Conservation (phyloP, 352 stramenopile genomes). For the Globisporangium sylvaticum region DNA sequence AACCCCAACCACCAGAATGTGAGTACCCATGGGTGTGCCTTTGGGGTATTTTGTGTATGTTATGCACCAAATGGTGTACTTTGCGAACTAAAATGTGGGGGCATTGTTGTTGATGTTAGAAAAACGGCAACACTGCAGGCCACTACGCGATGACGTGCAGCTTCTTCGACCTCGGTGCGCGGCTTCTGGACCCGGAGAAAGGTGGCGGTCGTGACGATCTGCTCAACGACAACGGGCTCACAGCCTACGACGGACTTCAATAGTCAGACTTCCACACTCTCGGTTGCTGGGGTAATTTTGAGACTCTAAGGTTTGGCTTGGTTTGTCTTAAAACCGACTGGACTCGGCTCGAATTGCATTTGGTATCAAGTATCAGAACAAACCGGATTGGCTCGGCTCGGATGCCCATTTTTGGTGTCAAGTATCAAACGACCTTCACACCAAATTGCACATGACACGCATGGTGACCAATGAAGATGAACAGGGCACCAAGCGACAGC, state of each 20-base stretch:
- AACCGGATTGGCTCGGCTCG: too few species aligned
- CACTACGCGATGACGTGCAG: constrained; percentile 93
- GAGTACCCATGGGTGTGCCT: constrained; percentile 9
- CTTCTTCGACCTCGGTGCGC: constrained; percentile 90
- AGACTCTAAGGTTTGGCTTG: background rate
- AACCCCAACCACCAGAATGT: constrained; percentile 92
- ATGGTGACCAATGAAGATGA: background rate
- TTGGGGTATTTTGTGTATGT: background rate
- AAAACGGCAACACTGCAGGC: constrained; percentile 87
- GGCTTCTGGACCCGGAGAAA: constrained; percentile 85
- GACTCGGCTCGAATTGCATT: background rate
- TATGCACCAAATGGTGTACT: background rate
- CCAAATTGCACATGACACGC: background rate
- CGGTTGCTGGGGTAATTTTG: background rate
- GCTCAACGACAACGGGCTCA: constrained; percentile 89
- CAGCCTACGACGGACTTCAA: constrained; percentile 88
- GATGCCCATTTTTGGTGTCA: too few species aligned
- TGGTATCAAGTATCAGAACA: background rate
- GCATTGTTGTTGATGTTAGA: too few species aligned
- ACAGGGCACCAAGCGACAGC: constrained; percentile 9
- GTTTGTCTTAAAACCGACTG: background rate
- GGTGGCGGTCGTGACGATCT: constrained; percentile 81
- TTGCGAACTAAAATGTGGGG: too few species aligned
- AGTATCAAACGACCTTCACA: background rate
- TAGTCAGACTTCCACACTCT: constrained; percentile 6